Evolutionary conservation across 805 yeast genomes (phyloP).

Genomic region (Tetrapisispora fleetii): DNA sequence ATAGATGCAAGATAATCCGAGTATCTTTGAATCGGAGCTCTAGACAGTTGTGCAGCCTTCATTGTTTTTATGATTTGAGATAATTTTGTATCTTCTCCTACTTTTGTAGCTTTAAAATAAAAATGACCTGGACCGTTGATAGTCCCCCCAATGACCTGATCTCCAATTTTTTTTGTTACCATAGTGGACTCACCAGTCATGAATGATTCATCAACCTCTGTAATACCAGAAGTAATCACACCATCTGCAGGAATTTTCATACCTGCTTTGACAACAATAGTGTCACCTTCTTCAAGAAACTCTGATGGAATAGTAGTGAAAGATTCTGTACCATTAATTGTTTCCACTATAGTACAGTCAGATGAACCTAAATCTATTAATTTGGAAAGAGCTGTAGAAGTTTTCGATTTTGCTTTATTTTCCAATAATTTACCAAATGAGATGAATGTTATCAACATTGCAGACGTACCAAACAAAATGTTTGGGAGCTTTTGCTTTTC

Average conservation of each 20-base stretch:
- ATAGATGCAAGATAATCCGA: conserved; percentile 79
- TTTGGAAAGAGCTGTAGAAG: conserved; percentile 78
- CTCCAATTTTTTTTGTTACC: conserved; percentile 51
- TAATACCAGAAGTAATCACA: conserved; percentile 57
- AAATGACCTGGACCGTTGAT: conserved; percentile 71
- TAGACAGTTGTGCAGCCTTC: conserved; percentile 76
- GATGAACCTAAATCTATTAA: conserved; percentile 75
- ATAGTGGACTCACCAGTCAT: conserved; percentile 89
- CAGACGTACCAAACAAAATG: conserved; percentile 74
- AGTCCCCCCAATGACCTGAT: conserved; percentile 78
- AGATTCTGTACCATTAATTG: conserved; percentile 11
- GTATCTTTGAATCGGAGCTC: conserved; percentile 83
- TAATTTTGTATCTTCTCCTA: conserved; percentile 80
- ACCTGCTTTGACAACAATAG: conserved; percentile 75
- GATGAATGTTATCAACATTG: conserved; percentile 76
- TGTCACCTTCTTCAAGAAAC: conserved; percentile 65
- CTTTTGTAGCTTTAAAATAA: conserved; percentile 53
- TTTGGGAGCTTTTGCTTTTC: conserved; percentile 38
- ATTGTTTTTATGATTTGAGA: conserved; percentile 81
- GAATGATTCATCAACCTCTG: conserved; percentile 82
- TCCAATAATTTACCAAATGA: conserved; percentile 88
- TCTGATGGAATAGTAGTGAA: conserved; percentile 56
- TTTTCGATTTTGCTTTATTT: conserved; percentile 85
- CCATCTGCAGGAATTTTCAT: conserved; percentile 92
- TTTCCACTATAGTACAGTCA: conserved; percentile 51